These are phyloP conservation scores for Saccharomycopsis vini DNA, from an alignment of 805 yeast genomes.

Conservation along the genomic window DNA sequence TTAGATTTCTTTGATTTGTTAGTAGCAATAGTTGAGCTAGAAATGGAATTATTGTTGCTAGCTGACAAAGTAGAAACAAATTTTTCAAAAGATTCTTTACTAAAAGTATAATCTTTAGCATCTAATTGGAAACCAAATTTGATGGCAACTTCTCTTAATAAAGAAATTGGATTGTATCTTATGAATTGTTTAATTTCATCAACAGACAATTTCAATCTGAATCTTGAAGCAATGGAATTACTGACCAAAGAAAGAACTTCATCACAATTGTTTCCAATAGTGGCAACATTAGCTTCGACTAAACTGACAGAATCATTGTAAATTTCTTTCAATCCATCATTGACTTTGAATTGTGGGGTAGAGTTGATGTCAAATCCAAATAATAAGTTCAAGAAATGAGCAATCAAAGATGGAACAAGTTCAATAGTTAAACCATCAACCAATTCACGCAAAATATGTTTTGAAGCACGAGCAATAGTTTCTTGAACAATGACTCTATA, in stretches of 20 bases:
- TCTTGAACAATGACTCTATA: slow-evolving; percentile 33
- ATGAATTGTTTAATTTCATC: slow-evolving; percentile 29
- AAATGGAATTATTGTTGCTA: neutral
- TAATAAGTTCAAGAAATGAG: slow-evolving; percentile 65
- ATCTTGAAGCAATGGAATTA: slow-evolving; percentile 48
- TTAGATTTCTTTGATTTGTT: slow-evolving; percentile 11
- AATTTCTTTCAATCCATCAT: slow-evolving; percentile 29
- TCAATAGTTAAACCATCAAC: slow-evolving; percentile 40
- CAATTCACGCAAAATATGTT: slow-evolving; percentile 56
- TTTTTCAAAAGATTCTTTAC: slow-evolving; percentile 31
- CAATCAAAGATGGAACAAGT: slow-evolving; percentile 49
- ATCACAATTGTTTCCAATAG: slow-evolving; percentile 23
- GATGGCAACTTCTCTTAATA: slow-evolving; percentile 62
- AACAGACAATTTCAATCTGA: slow-evolving; percentile 44
- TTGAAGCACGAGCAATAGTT: slow-evolving; percentile 70
- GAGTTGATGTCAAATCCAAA: slow-evolving; percentile 43
- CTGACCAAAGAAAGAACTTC: slow-evolving; percentile 37
- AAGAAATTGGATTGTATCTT: slow-evolving; percentile 15
- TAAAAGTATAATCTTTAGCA: slow-evolving; percentile 33
- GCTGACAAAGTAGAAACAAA: slow-evolving; percentile 21
- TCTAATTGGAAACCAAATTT: slow-evolving; percentile 86
- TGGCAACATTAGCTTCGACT: neutral
- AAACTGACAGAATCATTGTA: neutral
- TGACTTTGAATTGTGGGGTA: slow-evolving; percentile 33
- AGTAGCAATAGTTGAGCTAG: neutral